Conservation (phyloP, 2,329 filamentous ascomycete species). For the Elsinoe batatas region DNA sequence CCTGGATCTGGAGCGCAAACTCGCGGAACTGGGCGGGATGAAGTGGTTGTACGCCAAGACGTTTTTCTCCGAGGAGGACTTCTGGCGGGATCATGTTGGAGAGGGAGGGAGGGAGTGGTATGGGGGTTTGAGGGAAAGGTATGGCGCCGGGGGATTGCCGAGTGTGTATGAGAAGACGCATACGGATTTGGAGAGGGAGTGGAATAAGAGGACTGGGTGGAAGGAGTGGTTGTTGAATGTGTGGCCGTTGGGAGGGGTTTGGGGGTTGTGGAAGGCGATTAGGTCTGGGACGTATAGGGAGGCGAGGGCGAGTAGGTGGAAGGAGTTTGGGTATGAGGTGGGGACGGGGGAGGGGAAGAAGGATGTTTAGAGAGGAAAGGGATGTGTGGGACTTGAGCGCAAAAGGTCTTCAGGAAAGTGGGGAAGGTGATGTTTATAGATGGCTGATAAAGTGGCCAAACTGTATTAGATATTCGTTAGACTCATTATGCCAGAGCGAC, state of each 20-base stretch:
- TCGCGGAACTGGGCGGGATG: conserved; percentile 51
- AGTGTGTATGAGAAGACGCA: conserved; percentile 60
- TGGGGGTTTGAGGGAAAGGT: conserved; percentile 47
- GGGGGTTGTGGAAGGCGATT: conserved; percentile 16
- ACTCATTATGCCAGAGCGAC: not conserved
- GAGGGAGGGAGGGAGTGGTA: conserved; percentile 37
- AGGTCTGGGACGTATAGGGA: conserved; percentile 14
- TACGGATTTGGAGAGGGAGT: conserved; percentile 30
- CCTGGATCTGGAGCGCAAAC: conserved; percentile 49
- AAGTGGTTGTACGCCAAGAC: conserved; percentile 64
- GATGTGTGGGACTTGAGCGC: not conserved
- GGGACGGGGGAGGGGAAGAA: not conserved
- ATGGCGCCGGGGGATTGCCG: conserved; percentile 49
- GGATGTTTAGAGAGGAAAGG: not conserved
- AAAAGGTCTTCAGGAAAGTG: not conserved
- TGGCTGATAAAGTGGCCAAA: not conserved
- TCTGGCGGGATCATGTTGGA: conserved; percentile 47
- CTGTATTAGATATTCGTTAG: not conserved
- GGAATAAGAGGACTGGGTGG: conserved; percentile 55
- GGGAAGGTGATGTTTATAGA: not conserved
- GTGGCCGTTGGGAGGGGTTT: conserved; percentile 16
- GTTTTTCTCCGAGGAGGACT: conserved; percentile 58
- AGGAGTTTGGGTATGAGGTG: conserved; percentile 2
- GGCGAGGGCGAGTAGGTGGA: conserved; percentile 13
- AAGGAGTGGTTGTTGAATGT: conserved; percentile 48